phyloP scores from a whole-genome alignment of 164 flowering plant genomes.

The Vitis rupestris region DNA sequence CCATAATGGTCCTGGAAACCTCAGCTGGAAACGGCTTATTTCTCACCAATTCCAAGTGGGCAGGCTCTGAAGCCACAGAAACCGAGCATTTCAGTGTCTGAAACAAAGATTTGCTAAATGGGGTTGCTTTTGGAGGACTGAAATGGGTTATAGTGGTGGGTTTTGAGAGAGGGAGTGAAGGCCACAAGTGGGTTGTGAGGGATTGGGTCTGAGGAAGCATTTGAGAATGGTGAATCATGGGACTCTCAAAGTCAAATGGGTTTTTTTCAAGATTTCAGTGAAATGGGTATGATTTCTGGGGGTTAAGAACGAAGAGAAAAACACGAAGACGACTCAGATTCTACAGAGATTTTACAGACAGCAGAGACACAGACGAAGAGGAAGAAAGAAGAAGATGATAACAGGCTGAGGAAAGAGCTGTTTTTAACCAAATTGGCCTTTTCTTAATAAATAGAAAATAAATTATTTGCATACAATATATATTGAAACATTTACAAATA shows the following conservation, averaged over 20 bases:
- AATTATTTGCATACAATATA: no score
- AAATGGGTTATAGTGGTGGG: slow-evolving; percentile 25
- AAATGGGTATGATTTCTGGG: no score
- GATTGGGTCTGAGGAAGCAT: slow-evolving; percentile 34
- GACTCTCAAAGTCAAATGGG: background rate
- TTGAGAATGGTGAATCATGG: background rate
- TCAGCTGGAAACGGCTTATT: slow-evolving; percentile 80
- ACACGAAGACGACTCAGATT: no score
- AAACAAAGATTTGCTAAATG: slow-evolving; percentile 23
- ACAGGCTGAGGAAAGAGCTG: background rate
- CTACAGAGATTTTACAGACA: no score
- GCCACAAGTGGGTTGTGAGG: background rate
- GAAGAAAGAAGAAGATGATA: background rate
- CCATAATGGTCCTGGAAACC: slow-evolving; percentile 84
- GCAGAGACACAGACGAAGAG: no score
- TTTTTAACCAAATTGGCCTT: background rate
- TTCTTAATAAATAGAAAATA: background rate
- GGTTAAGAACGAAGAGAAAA: no score
- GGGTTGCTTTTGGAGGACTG: slow-evolving; percentile 20
- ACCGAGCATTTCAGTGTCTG: slow-evolving; percentile 53
- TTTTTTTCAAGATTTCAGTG: no score
- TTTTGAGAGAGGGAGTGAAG: slow-evolving; percentile 18
- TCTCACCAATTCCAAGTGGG: slow-evolving; percentile 20
- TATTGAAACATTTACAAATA: no score
- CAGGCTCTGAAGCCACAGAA: slow-evolving; percentile 49